Evolutionary conservation across 148 eudicot genomes (phyloP).

Genomic region (Fallopia convolvulus): DNA sequence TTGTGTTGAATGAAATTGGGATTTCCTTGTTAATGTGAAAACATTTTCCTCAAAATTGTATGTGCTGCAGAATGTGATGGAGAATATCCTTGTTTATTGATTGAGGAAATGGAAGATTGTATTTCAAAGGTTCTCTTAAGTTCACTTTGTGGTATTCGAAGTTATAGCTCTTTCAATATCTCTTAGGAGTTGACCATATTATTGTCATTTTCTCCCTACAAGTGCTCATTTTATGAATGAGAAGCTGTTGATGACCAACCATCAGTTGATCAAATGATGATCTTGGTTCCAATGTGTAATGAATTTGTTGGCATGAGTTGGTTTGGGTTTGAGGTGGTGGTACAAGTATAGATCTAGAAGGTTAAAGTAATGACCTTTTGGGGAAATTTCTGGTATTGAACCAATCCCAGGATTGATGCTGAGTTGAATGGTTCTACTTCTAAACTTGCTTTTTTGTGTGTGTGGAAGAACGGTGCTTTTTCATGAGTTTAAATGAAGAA

Average conservation of each 20-base stretch:
- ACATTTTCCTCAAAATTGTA: too few species aligned
- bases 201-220: neutral
- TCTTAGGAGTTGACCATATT: neutral
- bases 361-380: neutral
- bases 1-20: neutral
- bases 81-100: neutral
- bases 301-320: neutral
- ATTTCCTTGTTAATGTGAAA: neutral
- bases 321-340: neutral
- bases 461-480: neutral
- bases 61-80: neutral
- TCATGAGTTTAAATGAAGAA: neutral
- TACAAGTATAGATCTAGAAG: neutral
- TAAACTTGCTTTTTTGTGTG: neutral
- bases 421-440: neutral
- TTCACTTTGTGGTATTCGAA: neutral
- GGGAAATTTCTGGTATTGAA: neutral
- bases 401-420: neutral
- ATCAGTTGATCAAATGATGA: neutral
- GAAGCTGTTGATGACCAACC: neutral
- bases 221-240: neutral
- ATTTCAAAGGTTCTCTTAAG: neutral
- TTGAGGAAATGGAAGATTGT: neutral
- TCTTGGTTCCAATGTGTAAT: neutral
- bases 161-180: neutral